phyloP scores from a whole-genome alignment of 805 yeast genomes.

The Ogataea ramenticola region DNA sequence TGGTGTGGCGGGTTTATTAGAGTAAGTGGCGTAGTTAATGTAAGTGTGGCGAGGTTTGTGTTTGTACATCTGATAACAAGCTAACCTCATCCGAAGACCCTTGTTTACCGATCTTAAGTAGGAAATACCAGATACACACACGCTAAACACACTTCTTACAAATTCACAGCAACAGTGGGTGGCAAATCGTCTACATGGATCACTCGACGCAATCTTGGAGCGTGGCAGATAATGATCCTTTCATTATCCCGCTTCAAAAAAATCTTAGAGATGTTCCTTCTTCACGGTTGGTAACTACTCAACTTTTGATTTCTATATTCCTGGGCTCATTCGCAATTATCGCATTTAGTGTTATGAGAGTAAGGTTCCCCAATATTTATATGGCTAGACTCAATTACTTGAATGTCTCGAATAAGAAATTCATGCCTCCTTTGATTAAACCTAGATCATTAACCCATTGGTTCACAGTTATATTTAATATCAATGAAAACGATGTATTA shows the following conservation, averaged over 20 bases:
- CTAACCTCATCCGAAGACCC: too few relatives aligned
- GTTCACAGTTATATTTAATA: conserved; percentile 58
- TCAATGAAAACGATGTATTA: conserved; percentile 69
- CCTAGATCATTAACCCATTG: conserved; percentile 64
- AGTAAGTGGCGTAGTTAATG: too few relatives aligned
- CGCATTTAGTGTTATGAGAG: conserved; percentile 63
- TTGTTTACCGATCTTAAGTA: too few relatives aligned
- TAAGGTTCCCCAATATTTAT: conserved; percentile 72
- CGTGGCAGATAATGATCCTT: conserved; percentile 1
- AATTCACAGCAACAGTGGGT: too few relatives aligned
- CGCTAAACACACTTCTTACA: too few relatives aligned
- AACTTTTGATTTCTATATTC: conserved; percentile 58
- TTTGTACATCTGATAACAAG: too few relatives aligned
- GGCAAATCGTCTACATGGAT: too few relatives aligned
- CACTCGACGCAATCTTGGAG: too few relatives aligned
- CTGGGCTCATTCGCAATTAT: conserved; percentile 66
- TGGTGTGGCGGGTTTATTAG: too few relatives aligned
- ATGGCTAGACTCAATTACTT: conserved; percentile 65
- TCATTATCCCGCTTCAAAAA: not conserved
- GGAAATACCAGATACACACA: too few relatives aligned
- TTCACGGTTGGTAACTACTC: conserved; percentile 66
- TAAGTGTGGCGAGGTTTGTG: too few relatives aligned
- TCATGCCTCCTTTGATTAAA: conserved; percentile 53
- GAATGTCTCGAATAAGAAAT: conserved; percentile 32
- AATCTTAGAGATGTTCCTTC: conserved; percentile 24